Conservation (phyloP, 805 yeast genomes). For the Saccharomycopsis sp. region DNA sequence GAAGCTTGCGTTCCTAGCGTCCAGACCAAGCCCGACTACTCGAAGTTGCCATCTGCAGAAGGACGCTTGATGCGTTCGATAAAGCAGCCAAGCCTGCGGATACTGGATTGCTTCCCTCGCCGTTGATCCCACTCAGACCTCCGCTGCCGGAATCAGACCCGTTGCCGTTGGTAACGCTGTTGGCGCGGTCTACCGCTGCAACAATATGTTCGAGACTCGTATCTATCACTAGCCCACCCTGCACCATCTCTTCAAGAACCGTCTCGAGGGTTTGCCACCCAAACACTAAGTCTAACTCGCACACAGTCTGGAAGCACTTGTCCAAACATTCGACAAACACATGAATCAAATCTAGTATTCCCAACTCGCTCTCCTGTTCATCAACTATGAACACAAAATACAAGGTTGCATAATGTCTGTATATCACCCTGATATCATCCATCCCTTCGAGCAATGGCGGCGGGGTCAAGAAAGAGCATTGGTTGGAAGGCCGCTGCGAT, state of each 20-base stretch:
- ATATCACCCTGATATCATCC: constrained; percentile 80
- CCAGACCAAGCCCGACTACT: constrained; percentile 27
- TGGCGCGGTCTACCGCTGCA: constrained; percentile 68
- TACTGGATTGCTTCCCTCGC: constrained; percentile 22
- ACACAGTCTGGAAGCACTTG: constrained; percentile 87
- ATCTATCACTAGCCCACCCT: constrained; percentile 97
- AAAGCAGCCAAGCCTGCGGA: constrained; percentile 29
- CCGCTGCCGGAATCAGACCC: constrained; percentile 4
- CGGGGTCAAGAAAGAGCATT: constrained; percentile 84
- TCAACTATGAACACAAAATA: constrained; percentile 94
- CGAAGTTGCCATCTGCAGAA: constrained; percentile 20
- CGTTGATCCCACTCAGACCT: constrained; percentile 5
- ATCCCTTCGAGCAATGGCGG: constrained; percentile 65
- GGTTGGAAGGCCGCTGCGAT: constrained; percentile 60
- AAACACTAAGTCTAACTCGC: constrained; percentile 93
- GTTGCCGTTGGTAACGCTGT: constrained; percentile 26
- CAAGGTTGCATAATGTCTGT: constrained; percentile 91
- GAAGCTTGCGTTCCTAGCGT: constrained; percentile 14
- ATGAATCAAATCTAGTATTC: constrained; percentile 88
- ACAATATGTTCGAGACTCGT: constrained; percentile 80
- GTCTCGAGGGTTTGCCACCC: constrained; percentile 97
- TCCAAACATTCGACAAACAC: constrained; percentile 95
- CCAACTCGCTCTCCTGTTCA: constrained; percentile 90
- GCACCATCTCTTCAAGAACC: constrained; percentile 85
- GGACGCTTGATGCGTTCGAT: constrained; percentile 27